phyloP scores from a whole-genome alignment of 176 grass and related monocot species.

The Canna indica region DNA sequence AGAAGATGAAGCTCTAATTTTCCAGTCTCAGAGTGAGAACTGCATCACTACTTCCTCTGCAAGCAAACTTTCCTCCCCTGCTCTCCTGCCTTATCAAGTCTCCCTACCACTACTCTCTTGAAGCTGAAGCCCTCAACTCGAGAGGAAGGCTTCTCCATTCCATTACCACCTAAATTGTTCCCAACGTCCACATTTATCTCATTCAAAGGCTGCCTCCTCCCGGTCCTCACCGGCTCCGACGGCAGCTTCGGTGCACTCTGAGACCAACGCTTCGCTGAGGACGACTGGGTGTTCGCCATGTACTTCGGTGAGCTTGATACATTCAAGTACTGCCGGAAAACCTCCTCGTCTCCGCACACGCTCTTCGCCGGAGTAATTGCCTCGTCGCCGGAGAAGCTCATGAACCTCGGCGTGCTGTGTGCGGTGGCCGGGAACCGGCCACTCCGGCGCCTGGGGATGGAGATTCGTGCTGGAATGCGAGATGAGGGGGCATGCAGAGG shows the following conservation, averaged over 20 bases:
- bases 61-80: constrained; percentile 53
- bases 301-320: constrained; percentile 48
- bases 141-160: constrained; percentile 31
- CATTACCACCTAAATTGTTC: constrained; percentile 20
- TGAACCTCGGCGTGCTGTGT: constrained; percentile 40
- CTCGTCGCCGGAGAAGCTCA: constrained; percentile 9
- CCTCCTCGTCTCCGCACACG: constrained; percentile 3
- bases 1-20: too few species aligned
- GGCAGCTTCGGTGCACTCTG: constrained; percentile 50
- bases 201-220: constrained; percentile 11
- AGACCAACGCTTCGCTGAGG: constrained; percentile 45
- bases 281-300: constrained; percentile 74
- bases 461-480: constrained; percentile 15
- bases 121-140: constrained; percentile 21
- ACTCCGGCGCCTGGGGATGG: constrained; percentile 3
- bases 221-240: neutral
- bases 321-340: constrained; percentile 21
- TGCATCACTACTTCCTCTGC: constrained; percentile 58
- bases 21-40: too few species aligned
- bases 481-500: constrained; percentile 3
- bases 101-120: constrained; percentile 17
- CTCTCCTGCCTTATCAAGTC: constrained; percentile 26
- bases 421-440: constrained; percentile 33
- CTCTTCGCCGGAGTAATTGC: constrained; percentile 36
- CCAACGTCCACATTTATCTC: constrained; percentile 11